Base-by-base conservation (phyloP, 257 asterid species). In the Primulina eburnea region DNA sequence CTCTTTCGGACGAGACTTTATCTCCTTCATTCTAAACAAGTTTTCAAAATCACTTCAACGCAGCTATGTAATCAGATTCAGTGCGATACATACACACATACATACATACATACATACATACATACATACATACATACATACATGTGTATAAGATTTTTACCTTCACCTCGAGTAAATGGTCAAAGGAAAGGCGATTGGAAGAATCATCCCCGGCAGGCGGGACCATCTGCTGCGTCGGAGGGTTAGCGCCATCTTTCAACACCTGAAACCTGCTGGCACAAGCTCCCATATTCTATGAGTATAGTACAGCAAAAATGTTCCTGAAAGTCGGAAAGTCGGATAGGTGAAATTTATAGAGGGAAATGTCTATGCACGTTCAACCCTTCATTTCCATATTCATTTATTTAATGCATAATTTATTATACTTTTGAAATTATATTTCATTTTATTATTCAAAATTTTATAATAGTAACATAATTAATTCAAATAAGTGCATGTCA, bases 211-310 rank as follows among this genome's bases (percentile, higher is more conserved):
- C 77, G 32, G 9, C 73, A 72, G 20, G 56, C 56, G 33, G 43
- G 67, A 14, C 62, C 58, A 53, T 74, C 5, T 35, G 63, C 8
- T 77, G 82, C 28, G 62, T 28, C 17, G 81, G 83, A 1, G 68
- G 69, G 29, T 72, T 75, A 38, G 40, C 81, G n/a, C 72, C 84
- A 58, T 75, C 84, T 66, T 77, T 67, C 72, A 75, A 69, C 29
- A 80, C 84, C 66, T 71, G 61, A 20, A 80, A 70, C 73, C 66
- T 87, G n/a, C 84, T 82, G 4, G 84, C 72, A 61, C 92, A 87
- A 3, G 75, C 92, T 69, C 92, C 92, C 92, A 87, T 71, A 59
- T 72, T 76, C 30, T 60, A 64, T 28, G 65, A 24, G 20, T 14
- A 28, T 76, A 9, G 40, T 32, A 32, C 6, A 32, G 34, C 40